Evolutionary conservation across 345 rosid genomes (phyloP).

Genomic region (Boechera stricta): DNA sequence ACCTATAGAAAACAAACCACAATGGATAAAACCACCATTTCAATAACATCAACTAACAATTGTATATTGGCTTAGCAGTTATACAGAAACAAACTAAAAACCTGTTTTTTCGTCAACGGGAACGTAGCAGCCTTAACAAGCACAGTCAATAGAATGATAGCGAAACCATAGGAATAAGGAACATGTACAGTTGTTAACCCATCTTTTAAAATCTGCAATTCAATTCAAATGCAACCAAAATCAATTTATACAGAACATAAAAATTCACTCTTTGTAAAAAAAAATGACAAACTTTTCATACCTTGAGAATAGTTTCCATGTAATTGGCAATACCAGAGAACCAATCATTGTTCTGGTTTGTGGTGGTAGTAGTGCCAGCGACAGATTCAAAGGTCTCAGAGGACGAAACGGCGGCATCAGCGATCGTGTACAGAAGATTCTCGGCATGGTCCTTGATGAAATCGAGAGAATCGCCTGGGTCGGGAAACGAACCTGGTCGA

Average conservation of each 20-base stretch:
- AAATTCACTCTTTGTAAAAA: background rate
- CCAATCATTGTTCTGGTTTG: conserved; percentile 81
- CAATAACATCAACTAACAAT: background rate
- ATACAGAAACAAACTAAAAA: conserved; percentile 35
- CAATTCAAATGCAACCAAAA: conserved; percentile 17
- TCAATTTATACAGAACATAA: background rate
- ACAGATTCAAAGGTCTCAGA: conserved; percentile 51
- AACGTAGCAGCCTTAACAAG: conserved; percentile 94
- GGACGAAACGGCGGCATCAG: conserved; percentile 85
- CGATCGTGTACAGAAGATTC: conserved; percentile 65
- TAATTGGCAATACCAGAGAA: conserved; percentile 78
- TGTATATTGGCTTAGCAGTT: background rate
- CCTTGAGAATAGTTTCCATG: conserved; percentile 91
- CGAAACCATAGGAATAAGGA: conserved; percentile 90
- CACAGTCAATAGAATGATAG: conserved; percentile 84
- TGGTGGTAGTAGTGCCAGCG: conserved; percentile 35
- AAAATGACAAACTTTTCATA: background rate
- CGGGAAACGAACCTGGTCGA: conserved; percentile 52
- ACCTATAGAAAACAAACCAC: conserved; percentile 56
- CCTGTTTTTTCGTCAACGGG: conserved; percentile 97
- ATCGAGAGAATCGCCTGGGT: conserved; percentile 51
- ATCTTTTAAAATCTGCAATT: conserved; percentile 75
- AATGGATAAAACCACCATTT: background rate
- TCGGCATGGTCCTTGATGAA: conserved; percentile 59
- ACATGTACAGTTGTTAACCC: conserved; percentile 78